Conservation (phyloP, 2,329 filamentous ascomycete genomes). For the Colletotrichum karsti region DNA sequence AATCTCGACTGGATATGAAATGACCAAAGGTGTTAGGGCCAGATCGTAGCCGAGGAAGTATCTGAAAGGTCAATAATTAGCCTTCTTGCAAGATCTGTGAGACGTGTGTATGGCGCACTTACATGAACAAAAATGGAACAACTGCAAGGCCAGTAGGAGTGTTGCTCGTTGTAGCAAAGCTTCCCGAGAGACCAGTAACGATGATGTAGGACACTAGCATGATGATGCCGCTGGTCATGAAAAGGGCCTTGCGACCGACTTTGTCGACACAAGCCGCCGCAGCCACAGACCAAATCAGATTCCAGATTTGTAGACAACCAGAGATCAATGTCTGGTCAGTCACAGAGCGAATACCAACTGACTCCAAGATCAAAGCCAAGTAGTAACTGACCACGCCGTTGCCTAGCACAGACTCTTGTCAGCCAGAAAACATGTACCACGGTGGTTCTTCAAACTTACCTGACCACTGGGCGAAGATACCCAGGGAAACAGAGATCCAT, state of each 20-base stretch:
- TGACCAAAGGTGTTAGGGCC: constrained; percentile 42
- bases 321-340: constrained; percentile 46
- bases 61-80: not conserved
- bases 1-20: constrained; percentile 39
- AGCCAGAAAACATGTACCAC: not conserved
- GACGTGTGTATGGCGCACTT: not conserved
- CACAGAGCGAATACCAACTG: constrained; percentile 39
- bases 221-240: constrained; percentile 1
- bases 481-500: constrained; percentile 38
- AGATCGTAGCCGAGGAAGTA: constrained; percentile 48
- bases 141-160: constrained; percentile 36
- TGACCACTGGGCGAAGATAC: constrained; percentile 38
- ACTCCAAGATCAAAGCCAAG: constrained; percentile 42
- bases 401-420: not conserved
- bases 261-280: constrained; percentile 12
- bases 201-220: constrained; percentile 17
- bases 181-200: constrained; percentile 14
- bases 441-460: not conserved
- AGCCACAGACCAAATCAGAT: constrained; percentile 8
- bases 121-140: constrained; percentile 46
- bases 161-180: constrained; percentile 29
- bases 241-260: constrained; percentile 3
- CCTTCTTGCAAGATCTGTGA: no score
- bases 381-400: constrained; percentile 49
- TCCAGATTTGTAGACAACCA: constrained; percentile 20